Base-by-base conservation (phyloP, 306 rosid genomes). In the Cucurbita ficifolia region DNA sequence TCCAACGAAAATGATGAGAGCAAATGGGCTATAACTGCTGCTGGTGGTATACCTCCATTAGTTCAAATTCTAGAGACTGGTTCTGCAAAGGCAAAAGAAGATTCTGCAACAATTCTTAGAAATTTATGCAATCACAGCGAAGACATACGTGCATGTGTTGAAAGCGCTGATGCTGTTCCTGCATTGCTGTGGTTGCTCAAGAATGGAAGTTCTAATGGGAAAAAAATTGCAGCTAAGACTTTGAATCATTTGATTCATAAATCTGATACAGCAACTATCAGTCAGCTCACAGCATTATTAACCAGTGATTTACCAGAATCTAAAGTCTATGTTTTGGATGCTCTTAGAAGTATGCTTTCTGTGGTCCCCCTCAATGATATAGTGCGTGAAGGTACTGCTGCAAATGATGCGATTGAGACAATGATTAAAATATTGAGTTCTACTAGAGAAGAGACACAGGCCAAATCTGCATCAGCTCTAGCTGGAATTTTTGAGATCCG, bases 161-260 rank as follows among this genome's bases (percentile, higher is more conserved):
- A 93, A 88, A 93, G 98, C 60, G 97, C 98, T 49, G 94, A 93
- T 83, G 98, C 97, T 74, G 98, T 93, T 81, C 98, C 98, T 76
- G 98, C 98, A 22, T 79, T 93, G 72, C 69, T 93, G 81, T 93
- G 97, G 98, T 84, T 93, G 76, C 83, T 93, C 78, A 93, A 93
- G 89, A 93, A 93, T 72, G 98, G 98, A 82, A 93, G 97, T 78
- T 72, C 97, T 43, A 93, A 93, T 36, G 98, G 98, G 76, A 93
- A 93, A 87, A 94, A 93, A 88, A 93, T 93, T 81, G 98, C 98
- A 56, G 98, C 98, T 19, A 93, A 90, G 84, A 93, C 98, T 53
- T 82, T 93, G 80, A 87, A 90, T 81, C 97, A 93, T 79, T 85
- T 93, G 75, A 93, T 93, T 81, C 98, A 90, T 78, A 93, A 90